Base-by-base conservation (phyloP, 768 basidiomycete species). In the Auriscalpium vulgare region DNA sequence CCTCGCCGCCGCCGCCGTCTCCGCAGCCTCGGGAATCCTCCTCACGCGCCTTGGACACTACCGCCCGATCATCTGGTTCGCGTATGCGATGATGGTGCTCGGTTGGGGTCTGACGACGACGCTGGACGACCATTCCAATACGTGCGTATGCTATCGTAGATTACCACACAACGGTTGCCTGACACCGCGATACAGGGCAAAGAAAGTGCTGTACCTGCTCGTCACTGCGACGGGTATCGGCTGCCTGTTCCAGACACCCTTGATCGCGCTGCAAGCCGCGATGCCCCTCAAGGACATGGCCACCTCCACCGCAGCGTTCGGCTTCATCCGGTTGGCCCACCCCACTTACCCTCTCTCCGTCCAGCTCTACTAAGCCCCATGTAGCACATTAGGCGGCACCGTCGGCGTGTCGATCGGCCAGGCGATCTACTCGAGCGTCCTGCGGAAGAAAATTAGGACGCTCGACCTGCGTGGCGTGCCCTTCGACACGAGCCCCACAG, bases 261-360 rank as follows among this genome's bases (percentile, higher is more conserved):
- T 90, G 8, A 82, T 91, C 51, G 87, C 77, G 13, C 69, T 93
- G 13, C 91, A 93, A 70, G 88, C 89, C 1, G 85, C 90, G 1
- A 94, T 94, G 90, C 91, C 91, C 0, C 63, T 89, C 14, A 84
- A 83, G 62, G 88, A 92, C 60, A 90, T 92, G 88, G 88, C 90
- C 2, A 90, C 90, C 2, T 83, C 82, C 53, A 90, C 90, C 0
- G 73, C 79, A 1, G 82, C 83, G 0, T 87, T 85, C 63, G 79
- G 80, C 19, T 85, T 93, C 64, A 71, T 92, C 59, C 78, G 86
- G 81, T 84, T 65, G 35, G 70, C 55, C 16, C 17, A 5, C 34
- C 29, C 52, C 29, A 2, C 29, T 29, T 29, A 37, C 16, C 10
- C 29, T 23, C n/a, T 14, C 56, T 23, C 4, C 49, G 55, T 53